These are phyloP conservation scores for Euphrasia confusa DNA, from an alignment of 257 asterid genomes.

Conservation along the genomic window DNA sequence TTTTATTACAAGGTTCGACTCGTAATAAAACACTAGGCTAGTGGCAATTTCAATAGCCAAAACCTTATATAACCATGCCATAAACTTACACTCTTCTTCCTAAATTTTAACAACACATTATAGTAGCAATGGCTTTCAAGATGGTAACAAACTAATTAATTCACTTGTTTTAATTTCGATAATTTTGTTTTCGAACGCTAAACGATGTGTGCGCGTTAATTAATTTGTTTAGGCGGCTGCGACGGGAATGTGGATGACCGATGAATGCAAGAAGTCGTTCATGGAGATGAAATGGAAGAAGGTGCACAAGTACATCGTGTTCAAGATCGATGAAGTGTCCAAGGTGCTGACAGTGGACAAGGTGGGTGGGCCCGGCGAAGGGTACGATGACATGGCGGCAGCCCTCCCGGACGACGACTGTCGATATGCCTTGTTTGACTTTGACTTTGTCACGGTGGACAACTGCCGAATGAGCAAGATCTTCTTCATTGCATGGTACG, in stretches of 20 bases:
- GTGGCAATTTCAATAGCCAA: slow-evolving; percentile 39
- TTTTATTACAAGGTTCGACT: slow-evolving; percentile 23
- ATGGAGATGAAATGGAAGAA: slow-evolving; percentile 96
- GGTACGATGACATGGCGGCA: slow-evolving; percentile 68
- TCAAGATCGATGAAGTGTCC: slow-evolving; percentile 74
- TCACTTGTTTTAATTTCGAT: not conserved
- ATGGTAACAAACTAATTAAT: slow-evolving; percentile 38
- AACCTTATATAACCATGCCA: slow-evolving; percentile 43
- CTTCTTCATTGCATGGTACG: slow-evolving; percentile 90
- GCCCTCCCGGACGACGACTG: slow-evolving; percentile 83
- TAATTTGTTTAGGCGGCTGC: slow-evolving; percentile 40
- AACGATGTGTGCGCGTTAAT: not conserved
- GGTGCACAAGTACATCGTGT: slow-evolving; percentile 69
- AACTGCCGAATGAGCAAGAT: slow-evolving; percentile 92
- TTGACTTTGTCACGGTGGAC: slow-evolving; percentile 82
- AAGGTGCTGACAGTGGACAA: slow-evolving; percentile 67
- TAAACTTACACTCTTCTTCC: not conserved
- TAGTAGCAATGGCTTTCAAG: slow-evolving; percentile 86
- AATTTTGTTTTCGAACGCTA: not conserved
- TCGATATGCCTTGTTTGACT: slow-evolving; percentile 83
- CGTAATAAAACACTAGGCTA: slow-evolving; percentile 31
- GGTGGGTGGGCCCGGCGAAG: slow-evolving; percentile 67
- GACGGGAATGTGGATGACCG: slow-evolving; percentile 85
- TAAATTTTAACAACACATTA: not conserved
- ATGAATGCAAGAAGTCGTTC: slow-evolving; percentile 79